A percentile compares a stretch with the other conserved stretches of the same genome.
These are phyloP conservation scores for Cicer bijugum DNA, from an alignment of 306 rosid genomes.

Conservation along the genomic window DNA sequence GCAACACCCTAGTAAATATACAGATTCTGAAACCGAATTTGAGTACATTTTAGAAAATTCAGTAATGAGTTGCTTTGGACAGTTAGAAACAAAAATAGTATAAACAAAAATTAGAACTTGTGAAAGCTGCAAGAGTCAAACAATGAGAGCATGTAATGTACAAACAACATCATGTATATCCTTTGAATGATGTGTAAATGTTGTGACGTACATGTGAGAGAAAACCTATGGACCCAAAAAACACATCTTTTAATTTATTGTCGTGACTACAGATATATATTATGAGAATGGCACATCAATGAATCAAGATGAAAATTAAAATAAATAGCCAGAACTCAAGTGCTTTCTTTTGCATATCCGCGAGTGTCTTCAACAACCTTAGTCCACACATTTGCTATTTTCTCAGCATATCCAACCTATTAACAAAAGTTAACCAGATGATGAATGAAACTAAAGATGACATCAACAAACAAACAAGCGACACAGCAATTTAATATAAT, in stretches of 20 bases:
- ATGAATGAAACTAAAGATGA: conserved; percentile 14
- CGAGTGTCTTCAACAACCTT: conserved; percentile 85
- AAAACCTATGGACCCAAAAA: conserved; percentile 42
- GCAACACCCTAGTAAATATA: no score
- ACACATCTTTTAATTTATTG: conserved; percentile 48
- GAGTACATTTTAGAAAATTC: neutral
- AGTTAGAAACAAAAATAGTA: neutral
- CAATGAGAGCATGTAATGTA: conserved; percentile 43
- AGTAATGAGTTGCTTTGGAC: neutral
- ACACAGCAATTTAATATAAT: neutral
- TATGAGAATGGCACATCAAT: conserved; percentile 44
- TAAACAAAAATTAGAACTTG: neutral
- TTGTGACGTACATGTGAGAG: conserved; percentile 39
- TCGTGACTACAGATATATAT: conserved; percentile 38
- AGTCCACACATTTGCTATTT: conserved; percentile 88
- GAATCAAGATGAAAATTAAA: conserved; percentile 38
- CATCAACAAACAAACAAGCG: conserved; percentile 10
- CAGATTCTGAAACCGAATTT: no score
- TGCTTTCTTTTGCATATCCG: conserved; percentile 59
- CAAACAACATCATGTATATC: conserved; percentile 41
- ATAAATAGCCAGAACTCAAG: conserved; percentile 60
- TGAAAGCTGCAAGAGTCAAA: conserved; percentile 14
- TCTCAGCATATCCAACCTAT: conserved; percentile 95
- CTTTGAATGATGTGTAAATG: conserved; percentile 40
- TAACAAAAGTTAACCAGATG: conserved; percentile 27